Base-by-base conservation (phyloP, 495 filamentous ascomycete species). In the Hypomontagnella submonticulosa region DNA sequence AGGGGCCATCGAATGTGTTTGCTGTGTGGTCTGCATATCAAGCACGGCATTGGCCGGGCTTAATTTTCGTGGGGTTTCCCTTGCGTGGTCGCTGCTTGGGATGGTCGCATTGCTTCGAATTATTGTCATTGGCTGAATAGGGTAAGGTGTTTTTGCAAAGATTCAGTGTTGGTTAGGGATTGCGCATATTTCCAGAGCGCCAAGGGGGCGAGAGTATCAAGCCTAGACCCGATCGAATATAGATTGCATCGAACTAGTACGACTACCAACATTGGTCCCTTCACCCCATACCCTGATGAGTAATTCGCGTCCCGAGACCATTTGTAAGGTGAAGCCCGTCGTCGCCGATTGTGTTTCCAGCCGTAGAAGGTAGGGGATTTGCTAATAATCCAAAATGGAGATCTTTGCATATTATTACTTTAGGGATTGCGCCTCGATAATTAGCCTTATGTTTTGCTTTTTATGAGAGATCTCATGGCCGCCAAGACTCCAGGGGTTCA, bases 211-310 rank as follows among this genome's bases (percentile, higher is more conserved):
- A 30, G 10, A 54, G 48, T 48, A 54, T 49, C 34, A 49, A 9
- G 23, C 8, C 54, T 57, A 63, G 33, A 30, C 57, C 40, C 37
- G 46, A 54, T 40, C 20, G 36, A 55, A 40, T 5, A 18, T 46
- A 30, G 40, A n/a, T 19, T 33, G 15, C 8, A 27, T 38, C 13
- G 41, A 40, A 27, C 38, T n/a, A n/a, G n/a, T n/a, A n/a, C n/a
- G n/a, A n/a, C n/a, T 38, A 53, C 23, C 6, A 12, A 8, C 4
- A 13, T 46, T 37, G 2, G 16, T 37, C 23, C 38, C 40, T 30
- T 61, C 57, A 19, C 9, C 19, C 40, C 55, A 36, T 57, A 40
- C 19, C n/a, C 19, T 27, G 16, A 57, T 47, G 20, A 6, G 40
- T 47, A 18, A 10, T 50, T 27, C 23, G 23, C 6, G 23, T 27